Conservation (phyloP, 805 yeast species). For the Wickerhamiella lipophila region DNA sequence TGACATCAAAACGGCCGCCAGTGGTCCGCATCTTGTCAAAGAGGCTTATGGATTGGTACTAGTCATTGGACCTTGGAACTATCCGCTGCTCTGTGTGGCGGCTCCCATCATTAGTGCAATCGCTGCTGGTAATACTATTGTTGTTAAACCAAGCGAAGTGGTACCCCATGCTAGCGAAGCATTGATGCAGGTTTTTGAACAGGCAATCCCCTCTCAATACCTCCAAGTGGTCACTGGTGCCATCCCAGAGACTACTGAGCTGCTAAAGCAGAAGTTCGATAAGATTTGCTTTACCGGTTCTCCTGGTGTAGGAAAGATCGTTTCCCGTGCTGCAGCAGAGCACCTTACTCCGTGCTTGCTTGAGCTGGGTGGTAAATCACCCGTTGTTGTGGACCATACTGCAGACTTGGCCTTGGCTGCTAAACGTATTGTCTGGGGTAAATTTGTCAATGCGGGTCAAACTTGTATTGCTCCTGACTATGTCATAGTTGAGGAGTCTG, state of each 20-base stretch:
- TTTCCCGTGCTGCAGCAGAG: conserved; percentile 74
- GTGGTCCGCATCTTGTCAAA: conserved; percentile 17
- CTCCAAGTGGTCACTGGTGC: conserved; percentile 63
- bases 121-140: conserved; percentile 74
- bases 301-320: conserved; percentile 57
- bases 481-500: conserved; percentile 47
- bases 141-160: conserved; percentile 62
- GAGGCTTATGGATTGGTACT: conserved; percentile 50
- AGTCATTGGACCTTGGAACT: conserved; percentile 70
- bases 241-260: conserved; percentile 44
- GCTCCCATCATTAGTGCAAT: conserved; percentile 66
- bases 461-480: conserved; percentile 87
- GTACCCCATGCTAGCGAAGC: conserved; percentile 48
- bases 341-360: conserved; percentile 65
- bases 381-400: conserved; percentile 52
- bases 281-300: conserved; percentile 82
- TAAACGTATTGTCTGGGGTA: conserved; percentile 63
- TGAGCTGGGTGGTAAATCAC: conserved; percentile 90
- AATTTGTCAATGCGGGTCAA: conserved; percentile 74
- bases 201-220: conserved; percentile 43
- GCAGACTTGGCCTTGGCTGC: conserved; percentile 34
- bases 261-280: conserved; percentile 58
- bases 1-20: conserved; percentile 20
- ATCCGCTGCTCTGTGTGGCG: conserved; percentile 53
- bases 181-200: conserved; percentile 43